Evolutionary conservation across 495 filamentous ascomycete genomes (phyloP).

Genomic region (Tuber melanosporum): DNA sequence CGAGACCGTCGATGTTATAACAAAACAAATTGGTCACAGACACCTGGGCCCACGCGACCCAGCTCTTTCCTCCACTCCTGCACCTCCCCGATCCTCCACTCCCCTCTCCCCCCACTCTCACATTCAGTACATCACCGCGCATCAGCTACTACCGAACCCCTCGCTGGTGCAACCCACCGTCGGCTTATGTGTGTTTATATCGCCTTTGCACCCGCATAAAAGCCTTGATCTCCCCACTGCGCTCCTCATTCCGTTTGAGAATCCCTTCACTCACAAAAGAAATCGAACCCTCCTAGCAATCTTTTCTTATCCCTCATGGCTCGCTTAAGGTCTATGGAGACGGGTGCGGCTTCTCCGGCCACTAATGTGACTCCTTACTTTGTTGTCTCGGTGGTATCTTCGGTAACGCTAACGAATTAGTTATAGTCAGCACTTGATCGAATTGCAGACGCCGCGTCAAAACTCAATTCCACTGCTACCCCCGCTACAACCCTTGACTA

Average conservation of each 20-base stretch:
- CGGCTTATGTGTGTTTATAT: background rate
- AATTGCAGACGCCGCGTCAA: slow-evolving; percentile 23
- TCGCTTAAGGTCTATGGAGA: background rate
- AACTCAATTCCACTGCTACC: slow-evolving; percentile 29
- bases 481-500: slow-evolving; percentile 19
- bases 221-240: background rate
- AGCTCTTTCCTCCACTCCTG: background rate
- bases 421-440: slow-evolving; percentile 18
- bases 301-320: background rate
- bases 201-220: background rate
- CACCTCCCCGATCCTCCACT: background rate
- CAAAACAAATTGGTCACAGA: background rate
- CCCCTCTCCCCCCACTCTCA: background rate
- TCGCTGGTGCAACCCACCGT: background rate
- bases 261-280: background rate
- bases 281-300: background rate
- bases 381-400: background rate
- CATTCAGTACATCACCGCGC: background rate
- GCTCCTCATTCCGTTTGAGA: background rate
- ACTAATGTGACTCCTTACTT: background rate
- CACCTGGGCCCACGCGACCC: background rate
- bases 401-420: background rate
- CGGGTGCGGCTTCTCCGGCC: background rate
- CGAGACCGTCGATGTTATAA: background rate
- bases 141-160: background rate